phyloP scores from a whole-genome alignment of 192 early-diverging fungal species.

The Cetraspora pellucida region DNA sequence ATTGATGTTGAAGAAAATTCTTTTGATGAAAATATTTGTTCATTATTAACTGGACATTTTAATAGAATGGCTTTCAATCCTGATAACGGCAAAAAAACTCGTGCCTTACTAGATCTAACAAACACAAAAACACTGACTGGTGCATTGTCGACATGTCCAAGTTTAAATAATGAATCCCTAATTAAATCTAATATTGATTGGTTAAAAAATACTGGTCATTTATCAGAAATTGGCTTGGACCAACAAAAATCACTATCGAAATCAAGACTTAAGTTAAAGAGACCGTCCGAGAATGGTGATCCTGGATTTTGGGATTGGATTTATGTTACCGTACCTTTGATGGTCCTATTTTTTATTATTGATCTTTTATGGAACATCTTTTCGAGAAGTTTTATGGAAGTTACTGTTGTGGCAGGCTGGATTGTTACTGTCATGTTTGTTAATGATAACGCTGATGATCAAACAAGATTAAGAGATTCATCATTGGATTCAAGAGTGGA shows the following conservation, averaged over 20 bases:
- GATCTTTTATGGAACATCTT: slow-evolving; percentile 16
- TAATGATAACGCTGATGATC: not conserved
- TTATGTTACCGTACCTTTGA: slow-evolving; percentile 7
- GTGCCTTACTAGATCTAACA: slow-evolving; percentile 9
- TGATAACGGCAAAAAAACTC: too few species aligned
- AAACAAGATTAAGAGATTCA: too few species aligned
- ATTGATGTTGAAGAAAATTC: not conserved
- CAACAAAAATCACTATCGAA: not conserved
- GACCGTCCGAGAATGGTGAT: not conserved
- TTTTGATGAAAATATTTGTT: not conserved
- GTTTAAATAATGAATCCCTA: not conserved
- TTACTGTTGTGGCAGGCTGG: not conserved
- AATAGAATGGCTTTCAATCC: not conserved
- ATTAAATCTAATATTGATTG: slow-evolving; percentile 17
- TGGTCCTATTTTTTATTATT: slow-evolving; percentile 14
- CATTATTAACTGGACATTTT: slow-evolving; percentile 10
- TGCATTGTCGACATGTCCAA: not conserved
- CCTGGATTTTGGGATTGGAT: not conserved
- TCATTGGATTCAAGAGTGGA: too few species aligned
- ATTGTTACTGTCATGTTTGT: not conserved
- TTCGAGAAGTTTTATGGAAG: not conserved
- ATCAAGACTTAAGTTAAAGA: not conserved
- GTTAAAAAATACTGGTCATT: slow-evolving; percentile 13
- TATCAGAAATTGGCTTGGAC: not conserved
- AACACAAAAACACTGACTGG: not conserved